Conservation (phyloP, 2,329 filamentous ascomycete genomes). For the Diaporthe aspalathi region DNA sequence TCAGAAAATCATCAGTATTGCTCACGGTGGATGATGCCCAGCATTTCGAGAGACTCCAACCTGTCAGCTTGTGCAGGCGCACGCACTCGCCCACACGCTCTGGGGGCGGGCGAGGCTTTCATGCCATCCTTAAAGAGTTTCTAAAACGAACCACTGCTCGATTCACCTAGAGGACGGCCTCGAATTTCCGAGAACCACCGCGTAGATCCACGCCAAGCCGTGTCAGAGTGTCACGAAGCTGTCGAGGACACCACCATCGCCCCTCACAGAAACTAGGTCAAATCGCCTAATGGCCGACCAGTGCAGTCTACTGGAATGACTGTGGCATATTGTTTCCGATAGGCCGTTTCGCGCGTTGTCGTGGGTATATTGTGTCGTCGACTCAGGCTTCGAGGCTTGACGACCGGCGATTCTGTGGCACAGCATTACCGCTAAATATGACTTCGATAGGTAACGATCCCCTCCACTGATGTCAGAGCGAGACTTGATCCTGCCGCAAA, state of each 20-base stretch:
- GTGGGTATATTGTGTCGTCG: constrained; percentile 26
- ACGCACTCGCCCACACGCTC: neutral
- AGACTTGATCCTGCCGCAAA: constrained; percentile 12
- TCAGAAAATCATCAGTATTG: constrained; percentile 13
- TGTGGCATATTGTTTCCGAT: constrained; percentile 3
- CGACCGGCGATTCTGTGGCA: neutral
- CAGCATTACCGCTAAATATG: neutral
- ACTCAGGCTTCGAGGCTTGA: neutral
- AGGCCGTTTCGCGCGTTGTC: constrained; percentile 17
- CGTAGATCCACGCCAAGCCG: neutral
- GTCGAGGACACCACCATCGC: neutral
- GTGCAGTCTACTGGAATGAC: neutral
- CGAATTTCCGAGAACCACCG: neutral
- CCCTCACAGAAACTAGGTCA: neutral
- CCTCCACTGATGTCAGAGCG: constrained; percentile 28
- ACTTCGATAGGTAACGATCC: constrained; percentile 15
- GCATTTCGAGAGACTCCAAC: constrained; percentile 10
- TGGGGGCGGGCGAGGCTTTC: neutral
- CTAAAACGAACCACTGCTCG: neutral
- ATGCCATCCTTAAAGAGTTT: neutral
- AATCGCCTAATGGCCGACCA: neutral
- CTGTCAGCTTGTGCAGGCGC: constrained; percentile 3
- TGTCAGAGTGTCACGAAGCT: neutral
- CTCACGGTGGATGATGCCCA: constrained; percentile 21
- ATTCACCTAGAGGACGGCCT: neutral